Evolutionary conservation across 495 filamentous ascomycete genomes (phyloP).

Genomic region (Staphylotrichum tortipilum): DNA sequence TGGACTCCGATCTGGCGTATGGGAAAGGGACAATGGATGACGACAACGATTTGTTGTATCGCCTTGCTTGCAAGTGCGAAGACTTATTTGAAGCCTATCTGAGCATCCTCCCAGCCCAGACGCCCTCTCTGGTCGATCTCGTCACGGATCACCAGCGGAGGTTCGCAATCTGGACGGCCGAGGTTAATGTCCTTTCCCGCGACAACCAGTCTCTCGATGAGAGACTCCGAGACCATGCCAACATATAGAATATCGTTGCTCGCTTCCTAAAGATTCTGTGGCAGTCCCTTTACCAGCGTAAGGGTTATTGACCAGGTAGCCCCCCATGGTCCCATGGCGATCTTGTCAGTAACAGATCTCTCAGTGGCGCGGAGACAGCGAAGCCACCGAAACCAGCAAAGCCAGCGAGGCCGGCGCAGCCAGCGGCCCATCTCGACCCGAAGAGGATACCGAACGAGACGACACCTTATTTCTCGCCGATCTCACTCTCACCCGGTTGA

Average conservation of each 20-base stretch:
- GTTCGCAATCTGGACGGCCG: background rate
- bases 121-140: background rate
- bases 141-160: background rate
- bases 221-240: background rate
- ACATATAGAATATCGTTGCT: background rate
- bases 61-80: conserved; percentile 1
- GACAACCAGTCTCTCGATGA: background rate
- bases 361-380: background rate
- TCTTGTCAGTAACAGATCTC: background rate
- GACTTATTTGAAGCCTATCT: background rate
- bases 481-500: background rate
- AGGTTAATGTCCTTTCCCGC: background rate
- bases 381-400: background rate
- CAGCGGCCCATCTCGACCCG: background rate
- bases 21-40: background rate
- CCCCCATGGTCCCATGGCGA: background rate
- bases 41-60: background rate
- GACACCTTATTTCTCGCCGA: background rate
- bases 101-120: background rate
- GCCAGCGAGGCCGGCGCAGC: background rate
- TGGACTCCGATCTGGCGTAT: too few species aligned
- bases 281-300: background rate
- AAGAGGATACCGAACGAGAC: background rate
- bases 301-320: background rate
- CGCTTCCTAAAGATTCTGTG: background rate